These are phyloP conservation scores for Diaporthe citrichinensis DNA, from an alignment of 2,329 filamentous ascomycete species.

Conservation along the genomic window DNA sequence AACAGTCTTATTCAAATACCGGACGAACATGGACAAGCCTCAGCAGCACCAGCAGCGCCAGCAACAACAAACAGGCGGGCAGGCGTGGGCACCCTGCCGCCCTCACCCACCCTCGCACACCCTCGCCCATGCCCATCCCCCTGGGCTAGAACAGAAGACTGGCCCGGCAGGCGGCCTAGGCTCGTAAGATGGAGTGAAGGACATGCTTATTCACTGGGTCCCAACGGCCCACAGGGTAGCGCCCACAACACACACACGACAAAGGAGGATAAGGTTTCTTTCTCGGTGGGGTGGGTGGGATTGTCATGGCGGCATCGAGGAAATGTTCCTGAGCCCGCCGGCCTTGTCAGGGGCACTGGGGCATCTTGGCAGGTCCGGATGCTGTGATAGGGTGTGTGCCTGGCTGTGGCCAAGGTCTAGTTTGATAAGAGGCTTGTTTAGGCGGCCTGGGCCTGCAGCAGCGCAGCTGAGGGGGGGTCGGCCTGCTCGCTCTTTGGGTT, in stretches of 20 bases:
- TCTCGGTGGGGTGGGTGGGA: conserved; percentile 30
- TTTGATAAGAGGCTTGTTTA: conserved; percentile 37
- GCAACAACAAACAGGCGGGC: conserved; percentile 20
- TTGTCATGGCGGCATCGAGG: conserved; percentile 34
- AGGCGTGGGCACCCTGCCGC: background rate
- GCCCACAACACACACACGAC: conserved; percentile 6
- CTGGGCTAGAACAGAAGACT: conserved; percentile 28
- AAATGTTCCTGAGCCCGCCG: conserved; percentile 23
- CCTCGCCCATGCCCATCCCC: background rate
- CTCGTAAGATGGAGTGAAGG: conserved; percentile 25
- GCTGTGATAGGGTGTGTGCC: conserved; percentile 25
- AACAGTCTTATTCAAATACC: conserved; percentile 23
- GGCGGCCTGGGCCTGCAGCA: conserved; percentile 32
- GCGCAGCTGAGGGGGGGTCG: conserved; percentile 24
- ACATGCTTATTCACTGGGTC: conserved; percentile 37
- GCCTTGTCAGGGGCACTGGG: conserved; percentile 31
- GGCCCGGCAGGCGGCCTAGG: conserved; percentile 23
- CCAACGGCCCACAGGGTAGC: conserved; percentile 26
- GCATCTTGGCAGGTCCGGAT: conserved; percentile 27
- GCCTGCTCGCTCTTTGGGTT: conserved; percentile 11
- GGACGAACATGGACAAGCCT: conserved; percentile 22
- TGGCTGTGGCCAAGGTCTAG: conserved; percentile 31
- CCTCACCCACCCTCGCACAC: background rate
- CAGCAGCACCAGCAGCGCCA: background rate
- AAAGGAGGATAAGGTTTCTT: conserved; percentile 35